Evolutionary conservation across 169 alveolate species (phyloP), one percentile per base, ranked within the genome.

Genomic region (Besnoitia besnoiti): DNA sequence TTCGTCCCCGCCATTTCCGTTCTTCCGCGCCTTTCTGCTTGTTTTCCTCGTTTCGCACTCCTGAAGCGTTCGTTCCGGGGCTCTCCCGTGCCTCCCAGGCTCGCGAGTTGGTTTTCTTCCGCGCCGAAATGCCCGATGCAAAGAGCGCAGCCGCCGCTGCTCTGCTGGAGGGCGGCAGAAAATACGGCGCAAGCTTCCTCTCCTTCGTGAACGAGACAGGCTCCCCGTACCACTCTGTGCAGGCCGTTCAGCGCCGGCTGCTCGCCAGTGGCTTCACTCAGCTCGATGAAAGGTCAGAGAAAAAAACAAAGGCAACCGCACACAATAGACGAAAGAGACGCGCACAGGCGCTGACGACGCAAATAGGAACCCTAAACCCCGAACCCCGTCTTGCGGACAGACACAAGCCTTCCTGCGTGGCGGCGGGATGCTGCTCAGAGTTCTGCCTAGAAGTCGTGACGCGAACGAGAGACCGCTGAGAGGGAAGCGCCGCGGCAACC

Each of bases 201-300:
- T 80, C 95, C 24, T 96, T 94, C 82, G 93, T 96, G 19, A 96
- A 96, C 89, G 88, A 55, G 85, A 95, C 98, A 49, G 98, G 97
- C 24, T 94, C 97, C 0, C 98, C 98, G 27, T 96, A 95, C 84
- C 98, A 96, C 95, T 93, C 97, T 5, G 97, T 96, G 10, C 85
- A 80, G 42, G 96, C 94, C 30, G 91, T 95, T 46, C 77, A 84
- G 84, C 84, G 80, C 77, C 30, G 95, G 46, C 94, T 96, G 42
- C 37, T 50, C 30, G 79, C 73, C 40, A 55, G 51, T 37, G 95
- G 95, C n/a, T 96, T 95, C 89, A 51, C 16, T 50, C 95, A 92
- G 90, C 94, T 94, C 42, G 50, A 75, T 4, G 97, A 95, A 77
- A 87, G 94, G 91, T 91, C 62, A 50, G 91, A 5, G 39, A 39